Evolutionary conservation across 495 filamentous ascomycete genomes (phyloP), one percentile per base, ranked within the genome.

Genomic region (Amniculicola lignicola): DNA sequence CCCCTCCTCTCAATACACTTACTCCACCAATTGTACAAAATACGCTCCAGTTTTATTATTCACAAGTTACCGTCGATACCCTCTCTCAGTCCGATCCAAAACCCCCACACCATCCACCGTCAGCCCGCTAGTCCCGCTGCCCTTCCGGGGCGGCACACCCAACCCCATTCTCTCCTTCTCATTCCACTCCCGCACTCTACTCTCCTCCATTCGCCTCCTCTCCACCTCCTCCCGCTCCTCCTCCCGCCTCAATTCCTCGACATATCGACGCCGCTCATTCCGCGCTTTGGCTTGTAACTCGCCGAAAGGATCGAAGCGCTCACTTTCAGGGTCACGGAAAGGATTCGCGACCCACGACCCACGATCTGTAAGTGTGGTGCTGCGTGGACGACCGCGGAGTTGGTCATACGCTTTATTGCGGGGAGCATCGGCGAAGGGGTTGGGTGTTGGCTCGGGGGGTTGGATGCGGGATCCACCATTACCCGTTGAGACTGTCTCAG

Each of bases 301-400:
- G 19, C 58, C 58, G 46, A 61, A 61, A 9, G 58, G 58, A 53
- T 61, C 58, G 31, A 61, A 61, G 18, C 58, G 58, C 0, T 61
- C 58, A 19, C 51, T 55, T 14, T 24, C 45, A 4, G 58, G 58
- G 29, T 61, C 51, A 16, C 56, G 43, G 37, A 61, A 61, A 40
- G 58, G 58, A 56, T 61, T 61, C 46, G 44, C 6, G 0, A 39
- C 29, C 58, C 58, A 61, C 2, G 36, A 43, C 1, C 51, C 58
- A 14, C 58, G 51, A 43, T 61, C 51, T 4, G 58, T 61, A 11
- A 61, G 39, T 37, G 58, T 61, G 1, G 58, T 61, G 4, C 37
- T 44, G 0, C 58, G 11, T 4, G 51, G 51, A 4, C 58, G 24
- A 2, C 58, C 58, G 2, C 58, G 43, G 6, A 61, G 51, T 23